A percentile compares a stretch with the other conserved stretches of the same genome.
These are phyloP conservation scores for Phalaenopsis aphrodite DNA, from an alignment of 106 monocot genomes.

Conservation along the genomic window DNA sequence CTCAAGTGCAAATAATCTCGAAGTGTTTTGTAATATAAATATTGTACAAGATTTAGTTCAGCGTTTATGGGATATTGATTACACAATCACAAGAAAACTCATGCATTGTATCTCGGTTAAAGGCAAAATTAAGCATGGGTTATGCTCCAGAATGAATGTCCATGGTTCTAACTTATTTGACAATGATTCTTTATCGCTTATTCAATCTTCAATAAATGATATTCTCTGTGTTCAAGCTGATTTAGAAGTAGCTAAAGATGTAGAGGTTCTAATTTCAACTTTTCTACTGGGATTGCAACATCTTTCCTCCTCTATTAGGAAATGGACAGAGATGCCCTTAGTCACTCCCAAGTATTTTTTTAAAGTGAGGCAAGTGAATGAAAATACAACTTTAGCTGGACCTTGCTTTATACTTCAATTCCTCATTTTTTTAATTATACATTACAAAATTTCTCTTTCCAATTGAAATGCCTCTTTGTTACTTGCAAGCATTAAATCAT, in stretches of 20 bases:
- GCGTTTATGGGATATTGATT: slow-evolving; percentile 42
- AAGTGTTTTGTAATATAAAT: slow-evolving; percentile 4
- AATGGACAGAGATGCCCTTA: slow-evolving; percentile 55
- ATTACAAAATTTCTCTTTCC: background rate
- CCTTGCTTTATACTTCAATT: background rate
- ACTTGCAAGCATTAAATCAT: too few species aligned
- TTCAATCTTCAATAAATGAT: slow-evolving; percentile 29
- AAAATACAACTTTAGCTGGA: background rate
- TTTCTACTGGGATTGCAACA: slow-evolving; percentile 30
- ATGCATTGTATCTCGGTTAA: slow-evolving; percentile 18
- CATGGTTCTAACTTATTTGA: slow-evolving; percentile 17
- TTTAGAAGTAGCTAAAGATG: slow-evolving; percentile 22
- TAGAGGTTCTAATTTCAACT: slow-evolving; percentile 10
- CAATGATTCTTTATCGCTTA: slow-evolving; percentile 22
- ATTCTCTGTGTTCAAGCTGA: slow-evolving; percentile 30
- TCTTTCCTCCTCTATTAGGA: slow-evolving; percentile 31
- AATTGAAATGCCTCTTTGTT: too few species aligned
- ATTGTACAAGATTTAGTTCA: slow-evolving; percentile 45
- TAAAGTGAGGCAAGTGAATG: slow-evolving; percentile 43
- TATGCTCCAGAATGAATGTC: slow-evolving; percentile 24
- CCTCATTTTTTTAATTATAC: background rate
- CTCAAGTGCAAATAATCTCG: background rate
- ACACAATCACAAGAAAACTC: slow-evolving; percentile 21
- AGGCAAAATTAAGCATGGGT: slow-evolving; percentile 10
- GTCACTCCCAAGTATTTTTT: slow-evolving; percentile 64